A percentile compares a stretch with the other conserved stretches of the same genome.
Evolutionary conservation across 495 filamentous ascomycete genomes (phyloP).

Genomic region (Lasiosphaeria miniovina): DNA sequence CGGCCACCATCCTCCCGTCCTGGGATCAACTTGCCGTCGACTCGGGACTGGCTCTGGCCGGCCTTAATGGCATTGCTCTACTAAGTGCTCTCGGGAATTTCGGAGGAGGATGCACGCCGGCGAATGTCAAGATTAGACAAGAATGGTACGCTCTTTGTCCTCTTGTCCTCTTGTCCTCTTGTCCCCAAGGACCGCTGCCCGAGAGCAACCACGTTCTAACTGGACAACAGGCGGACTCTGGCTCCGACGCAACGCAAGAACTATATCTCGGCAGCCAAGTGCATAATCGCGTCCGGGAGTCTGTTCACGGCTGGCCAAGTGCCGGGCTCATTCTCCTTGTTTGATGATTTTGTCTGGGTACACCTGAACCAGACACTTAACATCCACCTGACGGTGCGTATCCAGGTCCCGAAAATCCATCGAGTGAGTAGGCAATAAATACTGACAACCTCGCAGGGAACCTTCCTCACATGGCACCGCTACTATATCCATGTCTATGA

Average conservation of each 20-base stretch:
- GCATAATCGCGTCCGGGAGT: conserved; percentile 55
- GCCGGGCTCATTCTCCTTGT: conserved; percentile 17
- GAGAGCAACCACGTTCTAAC: background rate
- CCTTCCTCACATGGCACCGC: conserved; percentile 70
- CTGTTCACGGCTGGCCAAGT: conserved; percentile 24
- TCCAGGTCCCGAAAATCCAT: background rate
- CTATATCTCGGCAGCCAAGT: conserved; percentile 64
- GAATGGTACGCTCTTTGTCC: conserved; percentile 18
- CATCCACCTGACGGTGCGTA: conserved; percentile 55
- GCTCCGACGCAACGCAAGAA: conserved; percentile 44
- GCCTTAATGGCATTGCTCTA: conserved; percentile 21
- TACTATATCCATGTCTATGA: conserved; percentile 65
- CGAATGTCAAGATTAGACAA: conserved; percentile 24
- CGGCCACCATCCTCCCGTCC: conserved; percentile 12
- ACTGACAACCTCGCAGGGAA: conserved; percentile 37
- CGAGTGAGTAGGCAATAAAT: background rate
- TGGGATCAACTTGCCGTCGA: conserved; percentile 25
- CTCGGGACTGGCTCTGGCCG: conserved; percentile 20
- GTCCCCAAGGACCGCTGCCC: too few species aligned
- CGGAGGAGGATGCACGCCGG: conserved; percentile 15
- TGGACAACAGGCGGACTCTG: conserved; percentile 40
- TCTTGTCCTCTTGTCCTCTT: too few species aligned
- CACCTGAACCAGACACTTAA: conserved; percentile 59
- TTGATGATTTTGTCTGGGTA: conserved; percentile 66
- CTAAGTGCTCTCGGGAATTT: conserved; percentile 18